Evolutionary conservation across 2,329 filamentous ascomycete species (phyloP).

Genomic region (Stachybotrys chlorohalonatus): DNA sequence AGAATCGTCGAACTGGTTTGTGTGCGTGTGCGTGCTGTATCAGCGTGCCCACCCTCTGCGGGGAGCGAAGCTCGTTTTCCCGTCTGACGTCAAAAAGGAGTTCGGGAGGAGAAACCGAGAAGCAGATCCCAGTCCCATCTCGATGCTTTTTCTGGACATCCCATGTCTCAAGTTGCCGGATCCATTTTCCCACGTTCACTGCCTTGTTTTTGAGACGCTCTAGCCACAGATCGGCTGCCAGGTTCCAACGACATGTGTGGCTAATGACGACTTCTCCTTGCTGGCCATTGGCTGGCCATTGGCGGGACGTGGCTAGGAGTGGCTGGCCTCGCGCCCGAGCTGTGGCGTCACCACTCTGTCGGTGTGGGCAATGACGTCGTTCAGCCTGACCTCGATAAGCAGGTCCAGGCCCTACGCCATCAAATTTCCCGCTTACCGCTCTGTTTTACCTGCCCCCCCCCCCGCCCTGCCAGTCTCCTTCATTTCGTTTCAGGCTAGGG

Average conservation of each 20-base stretch:
- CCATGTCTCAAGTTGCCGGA: too few species aligned
- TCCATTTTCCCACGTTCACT: background rate
- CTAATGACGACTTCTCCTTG: background rate
- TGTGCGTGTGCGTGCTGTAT: too few species aligned
- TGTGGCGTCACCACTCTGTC: background rate
- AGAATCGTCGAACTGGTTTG: too few species aligned
- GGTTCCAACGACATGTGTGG: background rate
- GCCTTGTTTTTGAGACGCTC: background rate
- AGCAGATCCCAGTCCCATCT: background rate
- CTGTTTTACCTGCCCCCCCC: too few species aligned
- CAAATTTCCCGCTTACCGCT: background rate
- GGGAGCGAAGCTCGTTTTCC: too few species aligned
- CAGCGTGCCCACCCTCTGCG: too few species aligned
- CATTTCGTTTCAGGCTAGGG: too few species aligned
- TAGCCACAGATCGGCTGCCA: background rate
- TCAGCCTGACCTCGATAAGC: background rate
- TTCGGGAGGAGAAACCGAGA: background rate
- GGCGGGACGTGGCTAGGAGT: background rate
- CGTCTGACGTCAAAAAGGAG: background rate
- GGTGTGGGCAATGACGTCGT: background rate
- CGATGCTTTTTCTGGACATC: background rate
- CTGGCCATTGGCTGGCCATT: background rate
- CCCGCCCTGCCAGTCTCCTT: too few species aligned
- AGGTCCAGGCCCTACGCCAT: background rate
- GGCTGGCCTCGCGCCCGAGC: background rate